Conservation (phyloP, 2,329 filamentous ascomycete species). For the Exophiala spinifera region DNA sequence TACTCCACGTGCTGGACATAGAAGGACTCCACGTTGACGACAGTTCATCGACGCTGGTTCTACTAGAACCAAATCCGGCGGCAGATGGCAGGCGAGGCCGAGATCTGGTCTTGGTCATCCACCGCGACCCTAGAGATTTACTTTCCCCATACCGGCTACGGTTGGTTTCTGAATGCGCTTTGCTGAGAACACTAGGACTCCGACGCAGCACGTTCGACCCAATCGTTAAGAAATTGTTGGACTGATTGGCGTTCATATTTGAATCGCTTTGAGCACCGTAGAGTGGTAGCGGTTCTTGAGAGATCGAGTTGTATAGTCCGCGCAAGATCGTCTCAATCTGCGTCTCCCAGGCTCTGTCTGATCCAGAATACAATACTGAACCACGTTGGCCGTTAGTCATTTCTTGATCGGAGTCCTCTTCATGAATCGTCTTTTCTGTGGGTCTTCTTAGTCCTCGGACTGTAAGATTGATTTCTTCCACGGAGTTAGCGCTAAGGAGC, state of each 20-base stretch:
- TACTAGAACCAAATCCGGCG: slow-evolving; percentile 81
- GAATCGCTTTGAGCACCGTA: slow-evolving; percentile 57
- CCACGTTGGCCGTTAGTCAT: slow-evolving; percentile 44
- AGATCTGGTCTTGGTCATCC: slow-evolving; percentile 82
- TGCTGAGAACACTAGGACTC: slow-evolving; percentile 86
- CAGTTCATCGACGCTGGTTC: slow-evolving; percentile 89
- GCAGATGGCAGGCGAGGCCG: slow-evolving; percentile 71
- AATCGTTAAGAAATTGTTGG: slow-evolving; percentile 68
- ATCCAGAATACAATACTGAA: slow-evolving; percentile 70
- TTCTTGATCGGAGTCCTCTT: slow-evolving; percentile 28
- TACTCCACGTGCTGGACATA: slow-evolving; percentile 90
- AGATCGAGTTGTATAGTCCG: slow-evolving; percentile 86
- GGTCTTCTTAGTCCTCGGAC: slow-evolving; percentile 17
- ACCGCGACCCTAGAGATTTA: slow-evolving; percentile 63
- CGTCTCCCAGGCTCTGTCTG: slow-evolving; percentile 76
- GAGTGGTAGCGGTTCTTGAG: slow-evolving; percentile 78
- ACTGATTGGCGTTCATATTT: slow-evolving; percentile 27
- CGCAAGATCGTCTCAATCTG: slow-evolving; percentile 90
- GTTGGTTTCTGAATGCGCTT: slow-evolving; percentile 78
- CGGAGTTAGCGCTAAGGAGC: slow-evolving; percentile 7
- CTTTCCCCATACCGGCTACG: slow-evolving; percentile 67
- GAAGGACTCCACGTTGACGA: slow-evolving; percentile 90
- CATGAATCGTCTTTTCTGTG: slow-evolving; percentile 31
- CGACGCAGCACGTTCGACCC: slow-evolving; percentile 68
- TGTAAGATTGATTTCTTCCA: slow-evolving; percentile 6